Base-by-base conservation (phyloP, 2,329 filamentous ascomycete species). In the Exophiala sideris region DNA sequence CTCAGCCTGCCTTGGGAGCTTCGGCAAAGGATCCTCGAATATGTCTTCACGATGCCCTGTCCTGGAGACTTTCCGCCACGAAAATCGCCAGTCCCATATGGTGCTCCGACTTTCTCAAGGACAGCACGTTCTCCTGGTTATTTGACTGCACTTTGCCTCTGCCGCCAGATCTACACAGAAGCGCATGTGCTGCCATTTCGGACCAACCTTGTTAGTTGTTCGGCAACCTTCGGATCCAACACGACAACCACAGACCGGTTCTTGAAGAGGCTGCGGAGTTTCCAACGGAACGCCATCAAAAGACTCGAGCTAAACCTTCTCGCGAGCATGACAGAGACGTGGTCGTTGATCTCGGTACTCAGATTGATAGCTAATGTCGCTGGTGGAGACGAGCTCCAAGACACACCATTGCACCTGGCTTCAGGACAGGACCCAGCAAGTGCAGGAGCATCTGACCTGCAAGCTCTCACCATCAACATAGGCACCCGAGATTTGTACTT, bases 401-500 rank as follows among this genome's bases (percentile, higher is more conserved):
- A 29, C 4, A 29, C 24, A 29, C 24, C 24, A 8, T 29, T 8
- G 24, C 5, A 8, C 4, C 24, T 8, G 7, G 7, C 24, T 29
- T 8, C 24, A 29, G 24, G 2, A 8, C 24, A 29, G 24, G 24
- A 29, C 24, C 3, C 5, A 29, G 24, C 1, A 29, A 29, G 24
- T 29, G 24, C 24, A 8, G 7, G 24, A 29, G 24, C 2, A 38
- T 9, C 14, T 16, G 18, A 12, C 16, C 14, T 50, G 48, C 33
- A 32, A 48, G 9, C 42, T 18, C 35, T 55, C 47, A 36, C 35
- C 9, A 16, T 55, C 24, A 33, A 41, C 36, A 42, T 55, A 18
- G 44, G 32, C 24, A 55, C 52, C 8, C 21, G 48, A 46, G 52
- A 56, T 40, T 14, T 56, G 41, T 40, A 47, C 21, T 35, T 56